Evolutionary conservation across 345 rosid species (phyloP).

Genomic region (Salix suchowensis): DNA sequence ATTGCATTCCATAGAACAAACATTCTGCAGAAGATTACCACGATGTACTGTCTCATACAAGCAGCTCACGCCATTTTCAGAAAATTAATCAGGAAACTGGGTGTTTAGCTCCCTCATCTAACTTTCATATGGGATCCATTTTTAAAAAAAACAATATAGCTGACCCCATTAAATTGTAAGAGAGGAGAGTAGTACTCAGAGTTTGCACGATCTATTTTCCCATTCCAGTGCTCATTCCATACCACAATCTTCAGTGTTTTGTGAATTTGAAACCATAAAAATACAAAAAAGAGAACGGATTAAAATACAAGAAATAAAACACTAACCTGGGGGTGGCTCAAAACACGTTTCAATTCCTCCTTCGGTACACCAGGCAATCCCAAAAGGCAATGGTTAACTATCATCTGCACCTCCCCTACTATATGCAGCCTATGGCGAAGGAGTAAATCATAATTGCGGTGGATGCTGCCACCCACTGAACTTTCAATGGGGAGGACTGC

Average conservation of each 20-base stretch:
- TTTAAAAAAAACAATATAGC: neutral
- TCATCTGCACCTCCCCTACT: slow-evolving; percentile 81
- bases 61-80: neutral
- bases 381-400: slow-evolving; percentile 78
- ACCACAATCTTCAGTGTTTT: too few species aligned
- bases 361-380: slow-evolving; percentile 64
- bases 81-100: neutral
- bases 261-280: neutral
- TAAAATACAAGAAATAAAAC: neutral
- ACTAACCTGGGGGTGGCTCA: slow-evolving; percentile 90
- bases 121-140: neutral
- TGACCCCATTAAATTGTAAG: neutral
- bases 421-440: slow-evolving; percentile 94
- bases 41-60: neutral
- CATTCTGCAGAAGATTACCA: neutral
- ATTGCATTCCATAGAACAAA: neutral
- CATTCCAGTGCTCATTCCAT: too few species aligned
- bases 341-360: slow-evolving; percentile 65
- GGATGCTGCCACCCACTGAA: slow-evolving; percentile 91
- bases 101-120: neutral
- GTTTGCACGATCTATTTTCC: neutral
- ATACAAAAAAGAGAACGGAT: neutral
- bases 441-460: slow-evolving; percentile 88
- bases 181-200: neutral
- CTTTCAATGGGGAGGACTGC: slow-evolving; percentile 91